Base-by-base conservation (phyloP, 371 early-diverging fungal genomes). In the Dichotomocladium elegans region DNA sequence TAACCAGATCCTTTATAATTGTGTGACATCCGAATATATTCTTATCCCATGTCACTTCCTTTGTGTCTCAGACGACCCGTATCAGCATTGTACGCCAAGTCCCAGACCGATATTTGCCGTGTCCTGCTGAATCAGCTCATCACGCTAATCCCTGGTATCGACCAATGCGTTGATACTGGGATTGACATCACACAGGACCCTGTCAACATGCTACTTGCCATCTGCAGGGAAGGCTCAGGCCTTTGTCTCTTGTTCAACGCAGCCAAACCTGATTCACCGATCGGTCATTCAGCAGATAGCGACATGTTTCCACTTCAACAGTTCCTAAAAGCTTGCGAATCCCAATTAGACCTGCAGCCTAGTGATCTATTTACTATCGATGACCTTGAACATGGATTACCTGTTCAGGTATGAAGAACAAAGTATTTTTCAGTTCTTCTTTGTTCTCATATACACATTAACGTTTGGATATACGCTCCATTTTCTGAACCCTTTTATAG, bases 201-300 rank as follows among this genome's bases (percentile, higher is more conserved):
- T 17, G 80, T 95, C 45, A 83, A 80, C 53, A 81, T 89, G 41
- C 79, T 98, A 42, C 95, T 92, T 93, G 69, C 79, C 43, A 87
- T 91, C 47, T 92, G 94, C 70, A 85, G 92, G 28, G 80, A 93
- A 48, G 98, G 96, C 4, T 80, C 86, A 10, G 88, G 91, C 44
- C 81, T 98, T 24, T 91, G 90, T 56, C 80, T 84, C 35, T 70
- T 95, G 3, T 88, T 83, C 68, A 94, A 94, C 67, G 81, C 83
- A 24, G 68, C 89, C 9, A 57, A 64, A 22, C 89, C 89, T 14
- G 57, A 74, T 55, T 59, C 80, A 60, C 69, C 78, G 31, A 58
- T 72, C 61, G 90, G 88, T 61, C 81, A 86, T 57, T 90, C 58
- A n/a, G n/a, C n/a, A n/a, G n/a, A n/a, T n/a, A n/a, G n/a, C n/a